A percentile compares a stretch with the other conserved stretches of the same genome.
These are phyloP conservation scores for Amanita phalloides DNA, from an alignment of 768 basidiomycete genomes.

Conservation along the genomic window DNA sequence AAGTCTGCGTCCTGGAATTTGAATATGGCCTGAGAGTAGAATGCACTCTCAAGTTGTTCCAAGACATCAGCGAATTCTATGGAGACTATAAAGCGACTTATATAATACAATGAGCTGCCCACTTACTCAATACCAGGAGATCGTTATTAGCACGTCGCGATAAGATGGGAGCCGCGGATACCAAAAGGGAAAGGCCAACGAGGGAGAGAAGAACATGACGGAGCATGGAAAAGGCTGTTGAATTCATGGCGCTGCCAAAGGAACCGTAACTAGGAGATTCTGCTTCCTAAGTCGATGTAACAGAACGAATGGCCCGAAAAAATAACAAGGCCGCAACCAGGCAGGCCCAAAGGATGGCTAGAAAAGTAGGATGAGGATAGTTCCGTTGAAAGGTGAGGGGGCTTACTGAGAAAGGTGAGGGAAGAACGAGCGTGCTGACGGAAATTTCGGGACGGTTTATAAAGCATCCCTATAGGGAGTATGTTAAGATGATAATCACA, in stretches of 20 bases:
- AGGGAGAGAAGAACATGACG: slow-evolving; percentile 28
- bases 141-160: slow-evolving; percentile 33
- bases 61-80: slow-evolving; percentile 69
- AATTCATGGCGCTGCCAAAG: slow-evolving; percentile 28
- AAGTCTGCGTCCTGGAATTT: slow-evolving; percentile 63
- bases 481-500: too few species aligned
- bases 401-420: slow-evolving; percentile 17
- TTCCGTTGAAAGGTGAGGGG: neutral
- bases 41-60: slow-evolving; percentile 60
- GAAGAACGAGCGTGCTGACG: slow-evolving; percentile 12
- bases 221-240: slow-evolving; percentile 17
- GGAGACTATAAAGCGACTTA: neutral
- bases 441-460: too few species aligned
- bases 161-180: slow-evolving; percentile 38
- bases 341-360: slow-evolving; percentile 36
- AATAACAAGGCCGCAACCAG: slow-evolving; percentile 55
- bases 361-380: neutral
- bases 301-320: slow-evolving; percentile 11
- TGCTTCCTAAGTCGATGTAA: slow-evolving; percentile 6
- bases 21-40: slow-evolving; percentile 54
- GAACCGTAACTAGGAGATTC: neutral
- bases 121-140: slow-evolving; percentile 52
- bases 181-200: slow-evolving; percentile 25
- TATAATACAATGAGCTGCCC: neutral
- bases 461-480: too few species aligned